Percentiles rank a stretch among this genome's conserved stretches.
phyloP scores from a whole-genome alignment of 2,329 filamentous ascomycete genomes.

The Colletotrichum sidae region DNA sequence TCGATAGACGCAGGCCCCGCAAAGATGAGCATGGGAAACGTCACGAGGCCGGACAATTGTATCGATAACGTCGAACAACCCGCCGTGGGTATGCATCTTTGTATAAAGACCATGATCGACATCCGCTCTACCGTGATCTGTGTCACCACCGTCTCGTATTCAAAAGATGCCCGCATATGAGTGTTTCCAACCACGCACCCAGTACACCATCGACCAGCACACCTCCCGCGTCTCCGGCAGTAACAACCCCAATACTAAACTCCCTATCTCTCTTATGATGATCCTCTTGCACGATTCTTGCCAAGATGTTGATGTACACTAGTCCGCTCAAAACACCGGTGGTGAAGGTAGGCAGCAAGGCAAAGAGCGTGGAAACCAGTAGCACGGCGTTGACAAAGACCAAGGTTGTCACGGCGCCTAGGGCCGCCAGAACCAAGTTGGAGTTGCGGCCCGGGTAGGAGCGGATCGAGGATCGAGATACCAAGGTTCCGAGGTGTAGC shows the following conservation, averaged over 20 bases:
- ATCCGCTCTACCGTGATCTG: not conserved
- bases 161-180: slow-evolving; percentile 23
- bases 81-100: too few relatives aligned
- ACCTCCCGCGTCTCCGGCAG: slow-evolving; percentile 45
- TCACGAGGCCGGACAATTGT: too few relatives aligned
- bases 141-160: slow-evolving; percentile 23
- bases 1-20: too few relatives aligned
- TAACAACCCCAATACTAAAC: slow-evolving; percentile 45
- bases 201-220: slow-evolving; percentile 42
- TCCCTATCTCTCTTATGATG: slow-evolving; percentile 39
- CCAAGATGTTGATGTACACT: slow-evolving; percentile 44
- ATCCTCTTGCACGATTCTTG: slow-evolving; percentile 39
- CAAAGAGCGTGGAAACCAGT: slow-evolving; percentile 40
- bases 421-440: slow-evolving; percentile 22
- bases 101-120: too few relatives aligned
- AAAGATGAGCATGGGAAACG: too few relatives aligned
- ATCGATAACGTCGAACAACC: too few relatives aligned
- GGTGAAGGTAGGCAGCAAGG: slow-evolving; percentile 43
- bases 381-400: slow-evolving; percentile 41
- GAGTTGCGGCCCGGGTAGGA: slow-evolving; percentile 37
- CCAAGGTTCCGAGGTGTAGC: slow-evolving; percentile 45
- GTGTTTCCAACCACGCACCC: slow-evolving; percentile 41
- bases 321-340: slow-evolving; percentile 45
- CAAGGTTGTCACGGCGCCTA: slow-evolving; percentile 28
- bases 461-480: slow-evolving; percentile 41